Conservation (phyloP, 2,329 filamentous ascomycete genomes). For the Chaetomium sp. region DNA sequence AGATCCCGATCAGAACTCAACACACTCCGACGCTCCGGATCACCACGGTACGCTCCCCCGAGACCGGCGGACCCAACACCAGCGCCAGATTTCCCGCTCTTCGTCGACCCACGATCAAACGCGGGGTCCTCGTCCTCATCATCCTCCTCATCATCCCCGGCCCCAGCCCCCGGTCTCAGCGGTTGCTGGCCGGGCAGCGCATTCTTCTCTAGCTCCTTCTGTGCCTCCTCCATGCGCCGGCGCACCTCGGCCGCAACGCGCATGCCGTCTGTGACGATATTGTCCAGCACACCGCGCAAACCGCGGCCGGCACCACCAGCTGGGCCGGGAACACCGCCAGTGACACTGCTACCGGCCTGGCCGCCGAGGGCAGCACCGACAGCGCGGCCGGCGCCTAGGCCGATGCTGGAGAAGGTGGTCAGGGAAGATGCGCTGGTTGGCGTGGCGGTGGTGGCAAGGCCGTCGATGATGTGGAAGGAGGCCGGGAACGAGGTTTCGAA, state of each 20-base stretch:
- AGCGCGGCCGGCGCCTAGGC: slow-evolving; percentile 43
- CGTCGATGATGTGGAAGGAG: slow-evolving; percentile 81
- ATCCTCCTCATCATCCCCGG: slow-evolving; percentile 61
- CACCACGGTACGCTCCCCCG: slow-evolving; percentile 38
- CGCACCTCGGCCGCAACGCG: slow-evolving; percentile 88
- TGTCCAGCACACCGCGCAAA: slow-evolving; percentile 86
- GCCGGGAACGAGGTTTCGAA: slow-evolving; percentile 94
- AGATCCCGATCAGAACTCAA: slow-evolving; percentile 63
- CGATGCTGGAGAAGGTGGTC: slow-evolving; percentile 76
- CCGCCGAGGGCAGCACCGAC: background rate
- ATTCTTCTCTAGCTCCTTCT: slow-evolving; percentile 82
- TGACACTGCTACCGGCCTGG: background rate
- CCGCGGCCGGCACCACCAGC: slow-evolving; percentile 49
- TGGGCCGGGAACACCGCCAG: background rate
- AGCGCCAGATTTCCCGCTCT: background rate
- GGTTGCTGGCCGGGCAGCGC: slow-evolving; percentile 55
- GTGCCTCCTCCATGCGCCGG: slow-evolving; percentile 90
- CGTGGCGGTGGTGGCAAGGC: slow-evolving; percentile 36
- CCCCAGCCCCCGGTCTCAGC: slow-evolving; percentile 51
- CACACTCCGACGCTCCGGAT: slow-evolving; percentile 57
- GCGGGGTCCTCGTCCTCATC: slow-evolving; percentile 21
- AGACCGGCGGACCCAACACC: background rate
- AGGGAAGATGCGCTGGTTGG: slow-evolving; percentile 57
- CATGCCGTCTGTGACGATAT: slow-evolving; percentile 96
- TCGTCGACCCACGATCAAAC: slow-evolving; percentile 11